Evolutionary conservation across 1,284 basidiomycete species (phyloP).

Genomic region (Xanthoconium separans): DNA sequence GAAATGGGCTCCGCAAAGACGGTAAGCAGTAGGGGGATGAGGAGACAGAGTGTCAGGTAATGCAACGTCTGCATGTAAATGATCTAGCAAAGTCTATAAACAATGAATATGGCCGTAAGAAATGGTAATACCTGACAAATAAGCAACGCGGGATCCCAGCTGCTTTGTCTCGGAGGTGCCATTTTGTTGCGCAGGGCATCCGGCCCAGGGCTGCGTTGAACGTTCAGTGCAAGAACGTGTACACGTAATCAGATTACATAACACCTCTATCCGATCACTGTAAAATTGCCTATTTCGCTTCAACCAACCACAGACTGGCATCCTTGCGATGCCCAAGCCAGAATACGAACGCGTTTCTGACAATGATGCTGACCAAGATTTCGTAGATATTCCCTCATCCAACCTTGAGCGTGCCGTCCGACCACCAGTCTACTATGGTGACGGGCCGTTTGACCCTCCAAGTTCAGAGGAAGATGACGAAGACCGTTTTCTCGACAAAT

Average conservation of each 20-base stretch:
- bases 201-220: background rate
- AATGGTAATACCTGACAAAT: slow-evolving; percentile 57
- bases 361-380: slow-evolving; percentile 23
- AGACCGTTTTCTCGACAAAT: slow-evolving; percentile 43
- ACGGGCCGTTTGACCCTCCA: slow-evolving; percentile 69
- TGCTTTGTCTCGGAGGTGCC: slow-evolving; percentile 37
- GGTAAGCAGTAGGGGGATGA: slow-evolving; percentile 80
- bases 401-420: slow-evolving; percentile 18
- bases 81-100: slow-evolving; percentile 56
- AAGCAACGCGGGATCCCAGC: slow-evolving; percentile 77
- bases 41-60: slow-evolving; percentile 82
- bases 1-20: slow-evolving; percentile 73
- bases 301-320: background rate
- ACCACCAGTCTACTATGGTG: slow-evolving; percentile 62
- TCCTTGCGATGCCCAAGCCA: slow-evolving; percentile 21
- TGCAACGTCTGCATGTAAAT: slow-evolving; percentile 90
- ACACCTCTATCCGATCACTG: slow-evolving; percentile 1
- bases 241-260: slow-evolving; percentile 23
- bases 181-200: slow-evolving; percentile 7
- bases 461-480: slow-evolving; percentile 69
- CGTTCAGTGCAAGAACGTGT: too few relatives aligned
- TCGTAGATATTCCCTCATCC: background rate
- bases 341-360: slow-evolving; percentile 28
- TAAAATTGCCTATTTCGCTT: slow-evolving; percentile 9
- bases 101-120: background rate